These are phyloP conservation scores for Hyaloscypha variabilis DNA, from an alignment of 495 filamentous ascomycete genomes.

Conservation along the genomic window DNA sequence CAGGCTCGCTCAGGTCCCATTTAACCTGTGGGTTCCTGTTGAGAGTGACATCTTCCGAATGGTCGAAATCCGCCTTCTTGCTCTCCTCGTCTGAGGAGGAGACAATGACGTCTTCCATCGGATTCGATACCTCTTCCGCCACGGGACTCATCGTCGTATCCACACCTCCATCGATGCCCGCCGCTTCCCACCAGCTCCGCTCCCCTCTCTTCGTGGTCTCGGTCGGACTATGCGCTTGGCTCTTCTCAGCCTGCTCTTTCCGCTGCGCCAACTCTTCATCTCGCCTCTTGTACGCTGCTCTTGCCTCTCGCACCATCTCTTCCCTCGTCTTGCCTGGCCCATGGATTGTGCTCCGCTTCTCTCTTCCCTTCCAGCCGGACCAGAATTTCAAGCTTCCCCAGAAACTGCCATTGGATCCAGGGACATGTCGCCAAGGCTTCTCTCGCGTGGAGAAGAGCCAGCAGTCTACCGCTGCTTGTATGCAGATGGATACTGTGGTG, in stretches of 20 bases:
- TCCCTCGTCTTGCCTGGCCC: conserved; percentile 35
- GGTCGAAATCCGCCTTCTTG: not conserved
- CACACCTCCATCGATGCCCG: conserved; percentile 7
- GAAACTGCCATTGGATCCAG: conserved; percentile 44
- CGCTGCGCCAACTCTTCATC: conserved; percentile 41
- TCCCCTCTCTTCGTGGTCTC: conserved; percentile 10
- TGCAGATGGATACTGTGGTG: conserved; percentile 52
- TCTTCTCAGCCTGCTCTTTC: conserved; percentile 5
- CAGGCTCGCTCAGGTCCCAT: not conserved
- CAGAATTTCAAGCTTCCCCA: conserved; percentile 41
- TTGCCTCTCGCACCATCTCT: conserved; percentile 47
- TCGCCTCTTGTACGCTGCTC: conserved; percentile 43
- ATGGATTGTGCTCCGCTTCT: conserved; percentile 20
- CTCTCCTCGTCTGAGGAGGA: not conserved
- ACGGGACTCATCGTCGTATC: conserved; percentile 29
- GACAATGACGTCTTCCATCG: conserved; percentile 18
- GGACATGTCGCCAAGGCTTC: conserved; percentile 67
- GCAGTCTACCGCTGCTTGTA: conserved; percentile 67
- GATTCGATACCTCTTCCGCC: conserved; percentile 25
- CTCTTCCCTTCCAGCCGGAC: conserved; percentile 43
- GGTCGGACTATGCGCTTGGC: not conserved
- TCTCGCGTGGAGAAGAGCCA: conserved; percentile 66
- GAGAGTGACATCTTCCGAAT: not conserved
- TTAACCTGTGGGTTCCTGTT: not conserved
- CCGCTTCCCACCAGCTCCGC: conserved; percentile 31